Percentiles rank a stretch among this genome's conserved stretches.
phyloP scores from a whole-genome alignment of 2,329 filamentous ascomycete genomes.

The Malbranchea cinnamomea region DNA sequence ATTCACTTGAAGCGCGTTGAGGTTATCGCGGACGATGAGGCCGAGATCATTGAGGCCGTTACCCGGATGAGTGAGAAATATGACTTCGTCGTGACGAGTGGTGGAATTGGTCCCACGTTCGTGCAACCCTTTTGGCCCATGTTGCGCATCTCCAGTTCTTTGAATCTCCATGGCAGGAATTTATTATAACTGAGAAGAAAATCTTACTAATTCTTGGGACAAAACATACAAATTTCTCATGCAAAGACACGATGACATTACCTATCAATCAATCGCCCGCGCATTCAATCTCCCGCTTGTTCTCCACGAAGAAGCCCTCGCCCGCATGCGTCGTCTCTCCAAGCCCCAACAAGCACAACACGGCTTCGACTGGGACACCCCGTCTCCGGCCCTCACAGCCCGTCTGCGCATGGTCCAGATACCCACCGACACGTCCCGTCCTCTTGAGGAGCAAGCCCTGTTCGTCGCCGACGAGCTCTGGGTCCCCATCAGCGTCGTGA shows the following conservation, averaged over 20 bases:
- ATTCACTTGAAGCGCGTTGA: conserved; percentile 69
- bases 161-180: neutral
- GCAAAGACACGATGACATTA: conserved; percentile 85
- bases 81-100: conserved; percentile 89
- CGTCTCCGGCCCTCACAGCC: conserved; percentile 61
- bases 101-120: conserved; percentile 90
- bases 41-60: conserved; percentile 77
- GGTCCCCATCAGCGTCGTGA: conserved; percentile 81
- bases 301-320: conserved; percentile 61
- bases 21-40: conserved; percentile 84
- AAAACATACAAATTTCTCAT: conserved; percentile 1
- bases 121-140: conserved; percentile 16
- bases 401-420: conserved; percentile 84
- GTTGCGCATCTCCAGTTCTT: neutral
- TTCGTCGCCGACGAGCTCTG: conserved; percentile 72
- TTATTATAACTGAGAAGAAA: neutral
- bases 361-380: conserved; percentile 70
- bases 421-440: conserved; percentile 54
- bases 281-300: conserved; percentile 66
- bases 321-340: conserved; percentile 70
- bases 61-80: conserved; percentile 76
- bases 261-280: conserved; percentile 84
- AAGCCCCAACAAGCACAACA: conserved; percentile 57
- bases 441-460: conserved; percentile 56
- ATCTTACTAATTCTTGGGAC: neutral